Conservation (phyloP, 2,329 filamentous ascomycete species). For the Gnomoniopsis smithogilvyi region DNA sequence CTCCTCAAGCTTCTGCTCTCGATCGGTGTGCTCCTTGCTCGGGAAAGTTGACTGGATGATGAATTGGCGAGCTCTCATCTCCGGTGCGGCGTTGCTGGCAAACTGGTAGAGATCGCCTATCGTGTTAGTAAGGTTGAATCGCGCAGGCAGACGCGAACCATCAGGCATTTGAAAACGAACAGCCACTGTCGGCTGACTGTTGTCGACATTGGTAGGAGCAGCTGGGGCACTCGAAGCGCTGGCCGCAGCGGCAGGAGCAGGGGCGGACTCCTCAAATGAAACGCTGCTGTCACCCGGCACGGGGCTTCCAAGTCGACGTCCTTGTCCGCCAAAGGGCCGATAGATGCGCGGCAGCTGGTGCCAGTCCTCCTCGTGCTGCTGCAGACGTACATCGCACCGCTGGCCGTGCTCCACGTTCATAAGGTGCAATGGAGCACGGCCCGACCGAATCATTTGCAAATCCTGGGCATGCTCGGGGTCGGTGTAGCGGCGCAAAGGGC, state of each 20-base stretch:
- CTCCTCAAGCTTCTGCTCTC: conserved; percentile 54
- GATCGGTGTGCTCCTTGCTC: conserved; percentile 74
- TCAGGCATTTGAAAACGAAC: conserved; percentile 78
- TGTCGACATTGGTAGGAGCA: conserved; percentile 49
- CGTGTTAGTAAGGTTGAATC: conserved; percentile 79
- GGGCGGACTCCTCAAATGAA: conserved; percentile 26
- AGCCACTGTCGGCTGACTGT: conserved; percentile 63
- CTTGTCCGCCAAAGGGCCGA: conserved; percentile 69
- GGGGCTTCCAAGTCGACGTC: conserved; percentile 73
- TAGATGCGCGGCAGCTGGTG: conserved; percentile 70
- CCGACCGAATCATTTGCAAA: conserved; percentile 71
- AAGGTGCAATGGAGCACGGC: conserved; percentile 72
- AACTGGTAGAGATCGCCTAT: conserved; percentile 76
- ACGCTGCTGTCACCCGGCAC: conserved; percentile 56
- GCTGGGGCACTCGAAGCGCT: conserved; percentile 23
- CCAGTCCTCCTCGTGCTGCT: conserved; percentile 74
- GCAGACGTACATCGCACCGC: conserved; percentile 74
- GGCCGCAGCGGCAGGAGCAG: conserved; percentile 29
- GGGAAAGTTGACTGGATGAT: conserved; percentile 81
- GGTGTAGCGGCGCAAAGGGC: conserved; percentile 72
- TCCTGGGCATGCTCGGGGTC: conserved; percentile 72
- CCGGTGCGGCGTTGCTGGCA: conserved; percentile 60
- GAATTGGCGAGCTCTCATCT: conserved; percentile 58
- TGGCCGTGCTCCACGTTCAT: conserved; percentile 74
- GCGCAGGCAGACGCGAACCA: conserved; percentile 71